These are phyloP conservation scores for Wallacemonas sp. DNA, from an alignment of 208 protist genomes.

Conservation along the genomic window DNA sequence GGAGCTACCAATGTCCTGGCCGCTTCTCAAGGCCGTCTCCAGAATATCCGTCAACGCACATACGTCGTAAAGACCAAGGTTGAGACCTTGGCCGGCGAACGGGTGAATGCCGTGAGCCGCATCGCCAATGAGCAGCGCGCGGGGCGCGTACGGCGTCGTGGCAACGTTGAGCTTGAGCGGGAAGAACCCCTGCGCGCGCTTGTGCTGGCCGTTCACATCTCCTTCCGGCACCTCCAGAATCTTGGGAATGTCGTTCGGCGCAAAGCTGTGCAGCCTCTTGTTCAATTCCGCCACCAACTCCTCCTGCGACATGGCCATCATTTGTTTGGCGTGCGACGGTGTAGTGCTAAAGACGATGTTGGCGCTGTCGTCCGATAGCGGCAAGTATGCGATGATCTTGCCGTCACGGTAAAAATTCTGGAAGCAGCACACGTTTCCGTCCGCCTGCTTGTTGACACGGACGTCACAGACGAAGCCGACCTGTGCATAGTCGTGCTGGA, in stretches of 20 bases:
- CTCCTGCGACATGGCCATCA: slow-evolving; percentile 44
- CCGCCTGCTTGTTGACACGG: slow-evolving; percentile 47
- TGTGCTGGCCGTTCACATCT: slow-evolving; percentile 29
- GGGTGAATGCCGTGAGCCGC: slow-evolving; percentile 92
- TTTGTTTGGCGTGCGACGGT: slow-evolving; percentile 47
- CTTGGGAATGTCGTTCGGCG: slow-evolving; percentile 68
- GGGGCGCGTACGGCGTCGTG: slow-evolving; percentile 50
- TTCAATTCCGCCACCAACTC: slow-evolving; percentile 78
- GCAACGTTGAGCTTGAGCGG: slow-evolving; percentile 70
- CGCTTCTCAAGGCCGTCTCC: slow-evolving; percentile 55
- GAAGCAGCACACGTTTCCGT: slow-evolving; percentile 86
- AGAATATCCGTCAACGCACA: slow-evolving; percentile 65
- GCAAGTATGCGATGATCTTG: slow-evolving; percentile 80
- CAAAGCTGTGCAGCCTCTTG: slow-evolving; percentile 53
- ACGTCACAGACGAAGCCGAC: slow-evolving; percentile 83
- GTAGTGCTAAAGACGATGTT: slow-evolving; percentile 88
- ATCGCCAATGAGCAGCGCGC: slow-evolving; percentile 78
- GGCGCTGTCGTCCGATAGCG: slow-evolving; percentile 66
- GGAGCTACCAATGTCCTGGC: slow-evolving; percentile 79
- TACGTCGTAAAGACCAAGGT: slow-evolving; percentile 90
- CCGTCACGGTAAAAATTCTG: slow-evolving; percentile 90
- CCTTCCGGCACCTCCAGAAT: slow-evolving; percentile 71
- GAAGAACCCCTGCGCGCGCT: slow-evolving; percentile 66
- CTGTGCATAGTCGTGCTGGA: slow-evolving; percentile 85
- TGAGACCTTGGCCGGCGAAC: slow-evolving; percentile 91